These are phyloP conservation scores for Fusarium sp. DNA, from an alignment of 2,329 filamentous ascomycete genomes.

Conservation along the genomic window DNA sequence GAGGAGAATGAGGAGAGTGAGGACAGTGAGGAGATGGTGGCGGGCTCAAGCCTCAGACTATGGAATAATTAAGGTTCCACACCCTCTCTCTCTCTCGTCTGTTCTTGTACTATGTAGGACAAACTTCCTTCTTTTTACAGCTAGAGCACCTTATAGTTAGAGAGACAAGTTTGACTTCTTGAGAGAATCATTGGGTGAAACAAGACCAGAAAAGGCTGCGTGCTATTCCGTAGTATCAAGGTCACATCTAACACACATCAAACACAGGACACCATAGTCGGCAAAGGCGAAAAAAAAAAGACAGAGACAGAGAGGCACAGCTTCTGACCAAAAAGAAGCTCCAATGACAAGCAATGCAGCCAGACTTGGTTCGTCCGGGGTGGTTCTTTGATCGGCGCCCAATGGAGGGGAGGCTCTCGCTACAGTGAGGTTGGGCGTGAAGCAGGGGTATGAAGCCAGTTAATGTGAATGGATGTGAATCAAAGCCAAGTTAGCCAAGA, in stretches of 20 bases:
- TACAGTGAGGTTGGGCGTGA: constrained; percentile 39
- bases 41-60: constrained; percentile 36
- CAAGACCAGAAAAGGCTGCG: not conserved
- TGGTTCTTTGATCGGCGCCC: constrained; percentile 38
- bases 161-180: constrained; percentile 16
- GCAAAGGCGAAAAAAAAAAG: not conserved
- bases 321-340: constrained; percentile 15
- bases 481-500: constrained; percentile 11
- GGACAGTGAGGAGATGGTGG: constrained; percentile 33
- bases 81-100: constrained; percentile 34
- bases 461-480: constrained; percentile 17
- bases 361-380: constrained; percentile 32
- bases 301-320: constrained; percentile 2
- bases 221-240: constrained; percentile 10
- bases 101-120: constrained; percentile 6
- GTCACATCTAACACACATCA: constrained; percentile 2
- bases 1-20: constrained; percentile 16
- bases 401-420: constrained; percentile 39
- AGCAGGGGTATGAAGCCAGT: constrained; percentile 30
- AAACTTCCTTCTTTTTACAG: constrained; percentile 6
- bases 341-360: constrained; percentile 34
- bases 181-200: constrained; percentile 17
- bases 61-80: constrained; percentile 48
- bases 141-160: constrained; percentile 18
- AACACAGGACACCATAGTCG: no score